Percentiles rank a stretch among this genome's conserved stretches.
Evolutionary conservation across 2,329 filamentous ascomycete genomes (phyloP).

Genomic region (Sphaceloma murrayae): DNA sequence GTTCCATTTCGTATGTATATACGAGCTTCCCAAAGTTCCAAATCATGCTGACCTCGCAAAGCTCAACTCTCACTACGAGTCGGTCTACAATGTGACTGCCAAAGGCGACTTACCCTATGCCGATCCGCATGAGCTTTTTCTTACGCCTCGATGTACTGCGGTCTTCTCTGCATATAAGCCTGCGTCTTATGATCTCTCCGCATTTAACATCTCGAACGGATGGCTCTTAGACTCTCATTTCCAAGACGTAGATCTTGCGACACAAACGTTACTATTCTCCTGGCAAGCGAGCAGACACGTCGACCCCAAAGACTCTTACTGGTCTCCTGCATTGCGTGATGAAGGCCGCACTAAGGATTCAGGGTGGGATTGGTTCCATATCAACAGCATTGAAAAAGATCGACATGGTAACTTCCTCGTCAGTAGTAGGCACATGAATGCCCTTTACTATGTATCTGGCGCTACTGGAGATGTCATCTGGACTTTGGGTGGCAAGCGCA

Average conservation of each 20-base stretch:
- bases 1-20: constrained; percentile 26
- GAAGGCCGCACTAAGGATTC: constrained; percentile 21
- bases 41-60: constrained; percentile 18
- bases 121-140: constrained; percentile 34
- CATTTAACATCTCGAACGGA: constrained; percentile 20
- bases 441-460: constrained; percentile 38
- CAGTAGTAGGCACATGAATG: constrained; percentile 36
- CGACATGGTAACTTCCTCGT: constrained; percentile 39
- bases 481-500: constrained; percentile 39
- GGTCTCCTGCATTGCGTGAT: constrained; percentile 31
- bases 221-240: constrained; percentile 38
- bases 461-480: constrained; percentile 37
- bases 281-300: constrained; percentile 42
- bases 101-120: constrained; percentile 32
- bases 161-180: constrained; percentile 22
- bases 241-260: constrained; percentile 40
- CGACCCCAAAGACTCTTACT: constrained; percentile 24
- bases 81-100: constrained; percentile 24
- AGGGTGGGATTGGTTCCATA: constrained; percentile 45
- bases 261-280: constrained; percentile 36
- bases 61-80: constrained; percentile 25
- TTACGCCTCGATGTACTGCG: constrained; percentile 22
- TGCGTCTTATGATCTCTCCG: constrained; percentile 22
- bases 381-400: constrained; percentile 44
- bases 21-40: constrained; percentile 23